Conservation (phyloP, 2,329 filamentous ascomycete species). For the Blastomyces emzantsi region DNA sequence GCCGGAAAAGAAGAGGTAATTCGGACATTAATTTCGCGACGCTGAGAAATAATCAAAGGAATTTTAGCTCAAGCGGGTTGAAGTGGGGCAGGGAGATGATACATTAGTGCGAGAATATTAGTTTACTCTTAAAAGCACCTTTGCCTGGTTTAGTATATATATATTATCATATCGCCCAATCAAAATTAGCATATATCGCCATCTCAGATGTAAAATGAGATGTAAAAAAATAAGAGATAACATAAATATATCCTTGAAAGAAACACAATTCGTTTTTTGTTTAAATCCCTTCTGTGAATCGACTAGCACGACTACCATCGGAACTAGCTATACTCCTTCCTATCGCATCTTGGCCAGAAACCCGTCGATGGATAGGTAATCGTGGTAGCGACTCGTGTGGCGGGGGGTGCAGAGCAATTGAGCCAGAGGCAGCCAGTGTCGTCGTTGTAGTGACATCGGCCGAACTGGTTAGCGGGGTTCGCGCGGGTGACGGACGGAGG, state of each 20-base stretch:
- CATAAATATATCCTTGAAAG: not conserved
- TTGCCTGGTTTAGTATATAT: not conserved
- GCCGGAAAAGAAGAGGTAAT: no score
- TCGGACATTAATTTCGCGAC: no score
- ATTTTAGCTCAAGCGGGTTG: no score
- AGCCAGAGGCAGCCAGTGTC: constrained; percentile 21
- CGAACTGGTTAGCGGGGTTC: constrained; percentile 34
- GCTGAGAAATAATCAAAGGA: no score
- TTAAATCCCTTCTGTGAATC: constrained; percentile 33
- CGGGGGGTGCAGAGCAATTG: constrained; percentile 22
- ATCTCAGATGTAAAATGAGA: not conserved
- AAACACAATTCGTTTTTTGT: not conserved
- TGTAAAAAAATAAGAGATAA: not conserved
- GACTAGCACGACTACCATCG: constrained; percentile 39
- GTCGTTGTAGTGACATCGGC: constrained; percentile 22
- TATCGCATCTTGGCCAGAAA: constrained; percentile 30
- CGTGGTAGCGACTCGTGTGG: constrained; percentile 11
- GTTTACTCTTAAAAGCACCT: not conserved
- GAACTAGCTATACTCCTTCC: constrained; percentile 35
- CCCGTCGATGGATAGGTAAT: constrained; percentile 15
- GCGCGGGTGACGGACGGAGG: constrained; percentile 36
- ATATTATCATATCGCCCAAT: not conserved
- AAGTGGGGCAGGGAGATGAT: no score
- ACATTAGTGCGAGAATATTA: not conserved
- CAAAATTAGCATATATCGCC: not conserved